A percentile compares a stretch with the other conserved stretches of the same genome.
Conservation (phyloP, 371 early-diverging fungal species). For the Mucor velutinosus region DNA sequence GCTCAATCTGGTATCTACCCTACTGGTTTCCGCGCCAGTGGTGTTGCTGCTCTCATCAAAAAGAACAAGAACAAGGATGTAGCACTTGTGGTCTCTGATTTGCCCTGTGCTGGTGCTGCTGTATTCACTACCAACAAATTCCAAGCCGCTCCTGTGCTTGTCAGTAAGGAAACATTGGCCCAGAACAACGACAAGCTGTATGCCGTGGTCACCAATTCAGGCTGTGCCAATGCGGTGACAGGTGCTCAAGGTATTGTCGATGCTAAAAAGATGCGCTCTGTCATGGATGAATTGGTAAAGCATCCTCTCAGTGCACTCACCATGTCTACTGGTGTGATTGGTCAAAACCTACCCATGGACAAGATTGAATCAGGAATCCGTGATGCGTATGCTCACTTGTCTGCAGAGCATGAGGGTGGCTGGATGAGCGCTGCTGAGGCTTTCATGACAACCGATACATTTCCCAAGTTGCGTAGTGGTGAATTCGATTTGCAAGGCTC, state of each 20-base stretch:
- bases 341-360: slow-evolving; percentile 86
- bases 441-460: slow-evolving; percentile 97
- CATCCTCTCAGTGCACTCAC: slow-evolving; percentile 62
- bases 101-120: slow-evolving; percentile 81
- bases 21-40: slow-evolving; percentile 80
- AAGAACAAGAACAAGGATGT: slow-evolving; percentile 80
- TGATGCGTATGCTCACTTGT: slow-evolving; percentile 47
- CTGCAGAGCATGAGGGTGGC: slow-evolving; percentile 55
- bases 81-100: slow-evolving; percentile 76
- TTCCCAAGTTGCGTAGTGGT: slow-evolving; percentile 84
- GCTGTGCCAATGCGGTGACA: slow-evolving; percentile 96
- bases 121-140: slow-evolving; percentile 94
- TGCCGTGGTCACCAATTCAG: slow-evolving; percentile 86
- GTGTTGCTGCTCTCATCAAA: slow-evolving; percentile 79
- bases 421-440: slow-evolving; percentile 87
- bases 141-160: slow-evolving; percentile 89
- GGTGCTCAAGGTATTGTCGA: slow-evolving; percentile 83
- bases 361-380: slow-evolving; percentile 80
- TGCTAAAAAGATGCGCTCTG: slow-evolving; percentile 71
- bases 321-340: slow-evolving; percentile 98
- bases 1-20: slow-evolving; percentile 70
- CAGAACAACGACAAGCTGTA: slow-evolving; percentile 53
- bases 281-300: slow-evolving; percentile 54
- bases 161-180: slow-evolving; percentile 67
- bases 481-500: slow-evolving; percentile 58